phyloP scores from a whole-genome alignment of 306 rosid genomes.

The Sicyos edulis region DNA sequence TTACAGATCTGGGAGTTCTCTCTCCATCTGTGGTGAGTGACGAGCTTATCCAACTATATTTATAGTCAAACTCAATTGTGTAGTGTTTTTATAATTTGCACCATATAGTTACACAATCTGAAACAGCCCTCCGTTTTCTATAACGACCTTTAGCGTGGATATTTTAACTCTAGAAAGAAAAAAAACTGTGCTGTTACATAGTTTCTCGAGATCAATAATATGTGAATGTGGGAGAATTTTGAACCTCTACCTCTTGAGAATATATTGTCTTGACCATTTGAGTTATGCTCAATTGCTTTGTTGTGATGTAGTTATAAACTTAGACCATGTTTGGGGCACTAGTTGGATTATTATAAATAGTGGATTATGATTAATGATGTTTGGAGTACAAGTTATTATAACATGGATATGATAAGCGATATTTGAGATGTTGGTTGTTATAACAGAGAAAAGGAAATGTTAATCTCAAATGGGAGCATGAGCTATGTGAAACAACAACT shows the following conservation, averaged over 20 bases:
- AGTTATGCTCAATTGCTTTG: too few species aligned
- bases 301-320: neutral
- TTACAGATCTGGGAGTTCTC: constrained; percentile 91
- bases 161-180: neutral
- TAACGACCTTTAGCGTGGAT: neutral
- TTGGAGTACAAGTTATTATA: too few species aligned
- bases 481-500: neutral
- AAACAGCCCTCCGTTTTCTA: neutral
- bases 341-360: too few species aligned
- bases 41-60: constrained; percentile 92
- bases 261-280: neutral
- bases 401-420: too few species aligned
- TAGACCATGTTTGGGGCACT: neutral
- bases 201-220: neutral
- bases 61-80: constrained; percentile 27
- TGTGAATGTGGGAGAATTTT: too few species aligned
- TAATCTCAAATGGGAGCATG: too few species aligned
- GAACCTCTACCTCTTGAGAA: neutral
- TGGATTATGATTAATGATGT: too few species aligned
- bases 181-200: neutral
- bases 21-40: constrained; percentile 95
- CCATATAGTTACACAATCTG: neutral
- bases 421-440: too few species aligned
- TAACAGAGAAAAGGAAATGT: too few species aligned
- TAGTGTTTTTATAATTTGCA: constrained; percentile 13